Base-by-base conservation (phyloP, 805 yeast species). In the Candida oleophila region DNA sequence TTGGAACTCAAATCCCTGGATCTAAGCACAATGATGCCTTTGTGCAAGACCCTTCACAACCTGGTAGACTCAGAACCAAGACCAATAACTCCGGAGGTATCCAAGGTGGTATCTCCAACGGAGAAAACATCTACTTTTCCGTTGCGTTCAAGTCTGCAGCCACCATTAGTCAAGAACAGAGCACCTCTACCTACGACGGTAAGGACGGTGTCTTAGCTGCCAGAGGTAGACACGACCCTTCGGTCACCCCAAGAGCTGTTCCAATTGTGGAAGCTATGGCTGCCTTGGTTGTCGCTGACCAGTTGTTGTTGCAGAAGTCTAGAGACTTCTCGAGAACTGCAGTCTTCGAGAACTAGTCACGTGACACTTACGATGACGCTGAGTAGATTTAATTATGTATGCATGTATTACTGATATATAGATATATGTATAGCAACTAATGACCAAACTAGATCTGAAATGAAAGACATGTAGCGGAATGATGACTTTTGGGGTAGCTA, bases 221-320 rank as follows among this genome's bases (percentile, higher is more conserved):
- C 32, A 85, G 92, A 66, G 99, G 99, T 47, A 87, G 99, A 78
- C 99, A 94, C 62, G 99, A 94, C 65, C 99, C 99, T 30, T 89
- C 91, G 60, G 99, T 94, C 46, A 96, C 96, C 18, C 99, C 99
- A 55, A 83, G 99, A 68, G 99, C 99, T 35, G 89, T 94, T 50
- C 98, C 99, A 44, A 94, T 94, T 60, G 98, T 94, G 25, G 99
- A 94, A 74, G 89, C 98, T 36, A 92, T 94, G 98, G 81, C 98
- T 42, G 94, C 97, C n/a, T 76, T 94, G 54, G 97, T 89, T 1
- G 69, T 92, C 52, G 92, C 92, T 38, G 99, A 94, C 66, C 83
- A 88, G 46, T 70, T 87, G 47, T 69, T 94, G 71, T 78, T 91
- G 41, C 99, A 92, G 71, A 85, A 87, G 66, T 76, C 96, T 28